A percentile compares a stretch with the other conserved stretches of the same genome.
Evolutionary conservation across 2,329 filamentous ascomycete genomes (phyloP).

Genomic region (Davidsoniella eucalypti): DNA sequence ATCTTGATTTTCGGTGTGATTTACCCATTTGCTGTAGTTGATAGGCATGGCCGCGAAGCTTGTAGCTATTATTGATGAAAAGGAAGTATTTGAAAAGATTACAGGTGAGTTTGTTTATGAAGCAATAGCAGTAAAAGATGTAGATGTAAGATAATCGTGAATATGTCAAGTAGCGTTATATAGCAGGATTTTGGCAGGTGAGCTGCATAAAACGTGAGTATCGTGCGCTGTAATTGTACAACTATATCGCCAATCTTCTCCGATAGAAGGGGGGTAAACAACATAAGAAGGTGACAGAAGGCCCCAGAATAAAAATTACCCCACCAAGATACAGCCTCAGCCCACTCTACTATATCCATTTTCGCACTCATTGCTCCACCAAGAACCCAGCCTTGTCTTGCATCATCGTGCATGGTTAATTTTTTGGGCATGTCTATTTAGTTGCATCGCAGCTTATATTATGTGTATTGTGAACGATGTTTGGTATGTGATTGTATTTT

Average conservation of each 20-base stretch:
- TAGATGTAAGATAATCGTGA: slow-evolving; percentile 1
- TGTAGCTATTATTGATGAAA: neutral
- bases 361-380: neutral
- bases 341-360: neutral
- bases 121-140: slow-evolving; percentile 16
- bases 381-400: slow-evolving; percentile 1
- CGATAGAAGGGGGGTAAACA: too few species aligned
- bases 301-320: slow-evolving; percentile 11
- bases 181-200: too few species aligned
- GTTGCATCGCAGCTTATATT: too few species aligned
- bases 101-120: slow-evolving; percentile 15
- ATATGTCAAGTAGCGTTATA: neutral
- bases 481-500: too few species aligned
- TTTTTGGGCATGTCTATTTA: too few species aligned
- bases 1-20: slow-evolving; percentile 14
- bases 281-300: neutral
- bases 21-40: slow-evolving; percentile 54
- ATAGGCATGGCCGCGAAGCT: slow-evolving; percentile 29
- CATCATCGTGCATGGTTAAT: neutral
- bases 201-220: too few species aligned
- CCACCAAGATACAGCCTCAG: neutral
- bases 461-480: too few species aligned
- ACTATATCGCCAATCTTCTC: too few species aligned
- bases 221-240: too few species aligned
- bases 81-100: neutral